Conservation (phyloP, 129 eudicot species). For the Centella asiatica region DNA sequence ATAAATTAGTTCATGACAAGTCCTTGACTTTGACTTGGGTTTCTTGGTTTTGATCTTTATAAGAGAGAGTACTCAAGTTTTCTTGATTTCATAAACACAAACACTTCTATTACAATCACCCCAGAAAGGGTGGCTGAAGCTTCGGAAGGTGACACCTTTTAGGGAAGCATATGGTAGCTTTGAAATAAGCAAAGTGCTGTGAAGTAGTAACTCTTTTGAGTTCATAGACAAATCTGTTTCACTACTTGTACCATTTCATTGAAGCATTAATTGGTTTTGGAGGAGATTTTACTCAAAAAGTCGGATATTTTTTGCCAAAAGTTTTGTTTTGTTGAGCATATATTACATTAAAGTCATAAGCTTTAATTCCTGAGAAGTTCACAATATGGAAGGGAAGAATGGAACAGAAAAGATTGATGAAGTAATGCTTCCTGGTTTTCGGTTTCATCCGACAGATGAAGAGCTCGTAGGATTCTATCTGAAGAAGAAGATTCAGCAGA, state of each 20-base stretch:
- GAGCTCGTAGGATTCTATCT: constrained; percentile 89
- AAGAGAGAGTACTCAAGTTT: constrained; percentile 19
- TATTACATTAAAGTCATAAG: too few relatives aligned
- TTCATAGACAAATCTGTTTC: not conserved
- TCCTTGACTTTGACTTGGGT: constrained; percentile 49
- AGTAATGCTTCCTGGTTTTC: constrained; percentile 76
- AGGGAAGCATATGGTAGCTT: constrained; percentile 7
- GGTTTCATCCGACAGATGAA: constrained; percentile 94
- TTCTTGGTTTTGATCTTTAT: constrained; percentile 17
- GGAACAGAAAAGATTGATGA: constrained; percentile 63
- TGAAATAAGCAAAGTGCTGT: not conserved
- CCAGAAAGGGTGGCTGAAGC: constrained; percentile 7
- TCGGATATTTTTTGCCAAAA: too few relatives aligned
- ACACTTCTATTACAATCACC: not conserved
- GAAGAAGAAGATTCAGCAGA: constrained; percentile 59
- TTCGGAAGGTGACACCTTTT: constrained; percentile 3
- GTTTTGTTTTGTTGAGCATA: too few relatives aligned
- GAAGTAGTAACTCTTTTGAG: not conserved
- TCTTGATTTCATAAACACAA: constrained; percentile 4
- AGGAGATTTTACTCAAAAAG: too few relatives aligned
- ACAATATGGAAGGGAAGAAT: constrained; percentile 61
- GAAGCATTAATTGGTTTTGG: not conserved
- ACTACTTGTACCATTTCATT: not conserved
- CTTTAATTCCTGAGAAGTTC: too few relatives aligned
- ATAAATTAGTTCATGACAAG: constrained; percentile 27